phyloP scores from a whole-genome alignment of 2,329 filamentous ascomycete species.

The Orbilia brochopaga region DNA sequence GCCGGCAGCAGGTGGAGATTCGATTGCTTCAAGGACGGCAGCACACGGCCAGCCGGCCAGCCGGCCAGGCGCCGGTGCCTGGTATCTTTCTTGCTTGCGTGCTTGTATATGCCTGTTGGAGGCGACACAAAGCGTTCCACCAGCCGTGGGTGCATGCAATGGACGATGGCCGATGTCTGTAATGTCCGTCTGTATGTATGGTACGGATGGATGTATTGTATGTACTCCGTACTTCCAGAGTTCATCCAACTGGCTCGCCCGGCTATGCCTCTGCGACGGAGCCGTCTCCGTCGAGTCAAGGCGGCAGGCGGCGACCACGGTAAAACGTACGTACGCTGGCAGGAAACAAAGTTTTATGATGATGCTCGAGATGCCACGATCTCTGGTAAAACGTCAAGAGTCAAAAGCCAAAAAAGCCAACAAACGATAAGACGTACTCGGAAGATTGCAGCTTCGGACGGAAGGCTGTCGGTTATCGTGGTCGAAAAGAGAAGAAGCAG shows the following conservation, averaged over 20 bases:
- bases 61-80: too few relatives aligned
- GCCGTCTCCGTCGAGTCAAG: constrained; percentile 32
- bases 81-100: too few relatives aligned
- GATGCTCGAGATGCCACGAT: too few relatives aligned
- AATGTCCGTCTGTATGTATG: too few relatives aligned
- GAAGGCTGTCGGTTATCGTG: constrained; percentile 33
- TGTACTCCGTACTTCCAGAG: too few relatives aligned
- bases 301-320: constrained; percentile 21
- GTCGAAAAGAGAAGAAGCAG: constrained; percentile 7
- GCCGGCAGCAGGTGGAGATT: constrained; percentile 8
- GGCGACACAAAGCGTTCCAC: constrained; percentile 36
- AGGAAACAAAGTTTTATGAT: background rate
- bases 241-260: background rate
- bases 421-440: constrained; percentile 37
- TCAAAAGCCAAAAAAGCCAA: background rate
- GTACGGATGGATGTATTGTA: too few relatives aligned
- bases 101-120: constrained; percentile 32
- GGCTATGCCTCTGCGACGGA: constrained; percentile 39
- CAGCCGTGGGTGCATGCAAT: constrained; percentile 7
- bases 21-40: too few relatives aligned
- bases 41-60: too few relatives aligned
- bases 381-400: too few relatives aligned
- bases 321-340: constrained; percentile 26
- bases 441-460: constrained; percentile 47
- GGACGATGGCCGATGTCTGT: constrained; percentile 30